Evolutionary conservation across 164 flowering plant species (phyloP).

Genomic region (Dillenia suffruticosa): DNA sequence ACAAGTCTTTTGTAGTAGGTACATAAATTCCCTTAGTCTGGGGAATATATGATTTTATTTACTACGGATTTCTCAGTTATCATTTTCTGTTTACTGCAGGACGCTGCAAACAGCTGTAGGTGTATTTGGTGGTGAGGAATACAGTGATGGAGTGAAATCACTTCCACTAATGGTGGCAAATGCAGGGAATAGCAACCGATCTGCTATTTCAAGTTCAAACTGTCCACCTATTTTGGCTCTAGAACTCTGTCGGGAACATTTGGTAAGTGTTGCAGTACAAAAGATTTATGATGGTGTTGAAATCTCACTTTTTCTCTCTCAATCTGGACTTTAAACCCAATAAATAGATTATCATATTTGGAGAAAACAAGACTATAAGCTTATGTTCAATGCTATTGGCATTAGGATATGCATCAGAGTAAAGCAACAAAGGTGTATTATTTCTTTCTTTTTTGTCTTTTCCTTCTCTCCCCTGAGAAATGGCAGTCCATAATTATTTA

Average conservation of each 20-base stretch:
- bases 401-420: too few relatives aligned
- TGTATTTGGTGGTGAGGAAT: constrained; percentile 79
- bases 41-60: too few relatives aligned
- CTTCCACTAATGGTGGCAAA: constrained; percentile 79
- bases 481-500: not conserved
- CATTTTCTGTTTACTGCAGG: constrained; percentile 34
- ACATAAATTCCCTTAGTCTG: too few relatives aligned
- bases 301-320: too few relatives aligned
- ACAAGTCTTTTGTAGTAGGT: too few relatives aligned
- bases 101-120: constrained; percentile 98
- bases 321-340: too few relatives aligned
- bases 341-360: too few relatives aligned
- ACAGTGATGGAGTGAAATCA: constrained; percentile 46
- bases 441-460: not conserved
- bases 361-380: too few relatives aligned
- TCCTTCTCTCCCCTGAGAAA: not conserved
- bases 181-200: constrained; percentile 66
- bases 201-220: constrained; percentile 75
- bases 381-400: too few relatives aligned
- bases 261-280: constrained; percentile 44
- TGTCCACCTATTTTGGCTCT: constrained; percentile 81
- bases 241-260: constrained; percentile 85
- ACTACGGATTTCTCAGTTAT: too few relatives aligned
- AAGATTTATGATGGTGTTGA: too few relatives aligned
- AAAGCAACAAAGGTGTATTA: too few relatives aligned